Base-by-base conservation (phyloP, 1,284 basidiomycete species). In the Moesziomyces sp. region DNA sequence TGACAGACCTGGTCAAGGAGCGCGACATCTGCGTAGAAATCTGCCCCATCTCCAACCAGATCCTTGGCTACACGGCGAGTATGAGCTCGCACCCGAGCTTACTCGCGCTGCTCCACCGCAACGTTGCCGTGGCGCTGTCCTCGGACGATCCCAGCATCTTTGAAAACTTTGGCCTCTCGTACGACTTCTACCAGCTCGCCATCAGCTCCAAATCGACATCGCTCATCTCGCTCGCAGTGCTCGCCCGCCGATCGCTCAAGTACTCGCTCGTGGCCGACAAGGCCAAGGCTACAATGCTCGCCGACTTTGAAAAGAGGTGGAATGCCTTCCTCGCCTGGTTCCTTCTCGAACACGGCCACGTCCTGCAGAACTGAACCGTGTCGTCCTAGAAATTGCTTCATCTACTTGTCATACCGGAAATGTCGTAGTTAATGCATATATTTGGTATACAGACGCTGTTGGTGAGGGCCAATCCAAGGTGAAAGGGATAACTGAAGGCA, bases 81-180 rank as follows among this genome's bases (percentile, higher is more conserved):
- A 66, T 67, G 23, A 62, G 68, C 43, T 55, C 64, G 3, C 69
- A 78, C 47, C 74, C 76, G 0, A 59, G 54, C 53, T 42, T 76
- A 19, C 60, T 75, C 0, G 86, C 88, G 19, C 81, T 92, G 51
- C 80, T 92, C 52, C 91, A 91, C 79, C 85, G 90, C 58, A 90
- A 91, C 3, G 87, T 92, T 4, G 88, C 89, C 10, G 88, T 92
- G 9, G 89, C 88, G 0, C 86, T 92, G 3, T 89, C 87, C 76
- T 91, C 90, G 5, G 91, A 92, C 77, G 91, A 92, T 75, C 90
- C 91, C 4, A 86, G 89, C 1, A 86, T 89, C n/a, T 92, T 92
- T 78, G 90, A 90, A 23, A 91, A 91, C 74, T 90, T 90, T 88
- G 90, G 90, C 0, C 85, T 80, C 42, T 58, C 53, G 18, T 74